Evolutionary conservation across 768 basidiomycete genomes (phyloP), one percentile per base, ranked within the genome.

Genomic region (Calocera viscosa): DNA sequence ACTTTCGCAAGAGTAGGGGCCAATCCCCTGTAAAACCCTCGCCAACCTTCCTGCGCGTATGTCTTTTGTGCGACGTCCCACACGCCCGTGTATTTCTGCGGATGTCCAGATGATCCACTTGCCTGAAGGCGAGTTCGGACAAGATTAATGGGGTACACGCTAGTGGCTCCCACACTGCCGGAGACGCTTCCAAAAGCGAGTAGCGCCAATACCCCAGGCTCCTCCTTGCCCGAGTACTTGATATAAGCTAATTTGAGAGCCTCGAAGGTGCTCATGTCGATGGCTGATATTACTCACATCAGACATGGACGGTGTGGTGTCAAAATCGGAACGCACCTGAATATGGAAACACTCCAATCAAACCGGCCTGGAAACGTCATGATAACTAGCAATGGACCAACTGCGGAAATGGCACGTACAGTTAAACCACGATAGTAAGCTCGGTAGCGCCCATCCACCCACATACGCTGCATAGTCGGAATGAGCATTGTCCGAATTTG

Each of bases 251-350:
- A 79, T 75, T 98, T 98, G 67, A 99, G 84, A 1, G 92, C 91
- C 78, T 97, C 95, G 68, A 96, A 98, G 1, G 94, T 94, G 72
- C 88, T 90, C 91, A 93, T 95, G 76, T 99, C 95, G 69, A 98
- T 99, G 2, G 95, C 95, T 16, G 91, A 88, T 74, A 90, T 89
- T 64, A 30, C 60, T 35, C 63, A 74, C 64, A 66, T 67, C 39
- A n/a, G 34, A 39, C 26, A 2, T 26, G 28, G 63, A 65, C 24
- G n/a, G 65, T 14, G 64, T 49, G 11, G 53, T 35, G 63, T 68
- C 64, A 2, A 22, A n/a, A 63, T 69, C 26, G 39, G 2, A 5
- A 60, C 53, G 49, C 76, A 90, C 88, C 69, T 32, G 70, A 76
- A 69, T 82, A 82, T 0, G 96, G 96, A 78, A 98, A 98, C 34